Conservation (phyloP, 768 basidiomycete genomes). For the Heimioporus sp. region DNA sequence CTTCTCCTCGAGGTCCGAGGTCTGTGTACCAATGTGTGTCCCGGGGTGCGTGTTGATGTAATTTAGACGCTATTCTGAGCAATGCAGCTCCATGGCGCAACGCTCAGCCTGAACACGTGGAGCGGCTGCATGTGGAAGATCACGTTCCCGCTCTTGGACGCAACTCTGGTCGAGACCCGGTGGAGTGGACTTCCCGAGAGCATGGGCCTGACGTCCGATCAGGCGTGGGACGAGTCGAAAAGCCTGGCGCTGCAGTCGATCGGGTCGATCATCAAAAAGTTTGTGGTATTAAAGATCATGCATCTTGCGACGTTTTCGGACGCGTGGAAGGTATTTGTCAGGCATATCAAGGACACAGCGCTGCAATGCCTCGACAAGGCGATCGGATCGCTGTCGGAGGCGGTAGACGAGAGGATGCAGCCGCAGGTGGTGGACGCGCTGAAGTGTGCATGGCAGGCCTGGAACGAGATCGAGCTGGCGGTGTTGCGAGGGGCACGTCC, state of each 20-base stretch:
- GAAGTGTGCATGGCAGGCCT: constrained; percentile 67
- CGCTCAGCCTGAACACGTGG: constrained; percentile 82
- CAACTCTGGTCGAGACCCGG: constrained; percentile 58
- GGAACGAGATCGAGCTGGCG: constrained; percentile 62
- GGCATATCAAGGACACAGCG: constrained; percentile 70
- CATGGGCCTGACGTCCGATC: constrained; percentile 23
- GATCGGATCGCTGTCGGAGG: constrained; percentile 53
- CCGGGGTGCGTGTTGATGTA: constrained; percentile 89
- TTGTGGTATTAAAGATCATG: constrained; percentile 72
- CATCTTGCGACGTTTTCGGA: constrained; percentile 64
- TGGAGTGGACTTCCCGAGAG: constrained; percentile 19
- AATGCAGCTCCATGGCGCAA: constrained; percentile 90
- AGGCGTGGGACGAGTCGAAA: constrained; percentile 86
- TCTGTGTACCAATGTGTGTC: constrained; percentile 75
- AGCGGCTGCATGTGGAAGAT: constrained; percentile 89
- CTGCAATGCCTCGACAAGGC: constrained; percentile 82
- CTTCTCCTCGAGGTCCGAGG: constrained; percentile 80
- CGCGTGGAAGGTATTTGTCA: constrained; percentile 75
- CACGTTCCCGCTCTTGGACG: constrained; percentile 81
- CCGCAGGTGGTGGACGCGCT: constrained; percentile 46
- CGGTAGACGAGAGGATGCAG: constrained; percentile 29
- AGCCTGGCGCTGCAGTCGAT: constrained; percentile 81
- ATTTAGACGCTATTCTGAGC: constrained; percentile 95
- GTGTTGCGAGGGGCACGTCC: constrained; percentile 34
- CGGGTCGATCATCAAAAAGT: constrained; percentile 81